These are phyloP conservation scores for Talaromyces borbonicus DNA, from an alignment of 495 filamentous ascomycete genomes.

Conservation along the genomic window DNA sequence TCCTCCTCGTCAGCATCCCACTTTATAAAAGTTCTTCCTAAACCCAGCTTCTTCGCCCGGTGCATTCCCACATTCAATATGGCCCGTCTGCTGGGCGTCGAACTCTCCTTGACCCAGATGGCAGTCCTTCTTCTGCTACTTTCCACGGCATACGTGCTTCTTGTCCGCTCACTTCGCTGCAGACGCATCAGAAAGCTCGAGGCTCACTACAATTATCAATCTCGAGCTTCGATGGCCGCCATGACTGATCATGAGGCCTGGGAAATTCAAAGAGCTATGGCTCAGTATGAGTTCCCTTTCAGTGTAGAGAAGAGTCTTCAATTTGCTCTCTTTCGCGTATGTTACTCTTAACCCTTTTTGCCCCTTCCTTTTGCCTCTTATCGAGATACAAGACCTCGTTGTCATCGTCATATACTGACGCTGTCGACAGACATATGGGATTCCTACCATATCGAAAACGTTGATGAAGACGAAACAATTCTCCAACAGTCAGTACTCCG, in stretches of 20 bases:
- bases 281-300: conserved; percentile 48
- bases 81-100: too few relatives aligned
- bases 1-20: not conserved
- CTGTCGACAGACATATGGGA: conserved; percentile 49
- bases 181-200: conserved; percentile 35
- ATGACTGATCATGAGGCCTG: conserved; percentile 57
- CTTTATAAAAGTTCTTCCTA: too few relatives aligned
- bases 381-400: conserved; percentile 3
- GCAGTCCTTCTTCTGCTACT: not conserved
- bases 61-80: too few relatives aligned
- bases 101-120: not conserved
- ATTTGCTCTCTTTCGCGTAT: conserved; percentile 48
- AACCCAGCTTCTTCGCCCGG: too few relatives aligned
- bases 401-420: too few relatives aligned
- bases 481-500: conserved; percentile 36
- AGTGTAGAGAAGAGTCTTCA: conserved; percentile 45
- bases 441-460: conserved; percentile 50
- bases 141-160: conserved; percentile 1
- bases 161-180: conserved; percentile 33
- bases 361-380: not conserved
- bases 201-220: conserved; percentile 38
- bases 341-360: not conserved
- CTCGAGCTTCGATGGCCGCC: conserved; percentile 42
- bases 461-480: conserved; percentile 51
- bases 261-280: conserved; percentile 39